phyloP scores from a whole-genome alignment of 2,329 filamentous ascomycete genomes.

The Paraphaeosphaeria sporulosa region DNA sequence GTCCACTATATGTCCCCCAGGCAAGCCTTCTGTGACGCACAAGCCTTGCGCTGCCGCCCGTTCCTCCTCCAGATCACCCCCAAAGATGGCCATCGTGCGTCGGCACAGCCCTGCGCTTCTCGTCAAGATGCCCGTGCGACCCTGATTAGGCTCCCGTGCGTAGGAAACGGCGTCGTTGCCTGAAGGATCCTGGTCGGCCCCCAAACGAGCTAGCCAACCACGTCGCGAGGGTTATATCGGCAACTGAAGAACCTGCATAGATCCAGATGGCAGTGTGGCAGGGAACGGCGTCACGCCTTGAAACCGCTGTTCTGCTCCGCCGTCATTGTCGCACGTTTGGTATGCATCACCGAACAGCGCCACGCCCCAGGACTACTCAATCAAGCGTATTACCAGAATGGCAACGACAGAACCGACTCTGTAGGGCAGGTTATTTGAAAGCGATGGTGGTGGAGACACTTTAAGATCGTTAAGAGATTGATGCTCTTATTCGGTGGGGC shows the following conservation, averaged over 20 bases:
- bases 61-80: slow-evolving; percentile 1
- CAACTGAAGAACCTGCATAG: neutral
- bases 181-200: slow-evolving; percentile 4
- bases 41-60: slow-evolving; percentile 4
- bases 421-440: neutral
- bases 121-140: neutral
- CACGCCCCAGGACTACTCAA: neutral
- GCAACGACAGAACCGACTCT: neutral
- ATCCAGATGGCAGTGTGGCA: neutral
- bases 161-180: neutral
- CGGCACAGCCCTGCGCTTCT: slow-evolving; percentile 4
- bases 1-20: slow-evolving; percentile 4
- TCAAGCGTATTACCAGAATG: neutral
- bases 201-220: slow-evolving; percentile 3
- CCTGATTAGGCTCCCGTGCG: slow-evolving; percentile 7
- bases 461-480: neutral
- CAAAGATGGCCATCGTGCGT: neutral
- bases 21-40: neutral
- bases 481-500: neutral
- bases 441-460: neutral
- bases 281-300: neutral
- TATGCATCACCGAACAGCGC: neutral
- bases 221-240: neutral
- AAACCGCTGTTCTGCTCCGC: neutral
- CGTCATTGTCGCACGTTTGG: neutral